Evolutionary conservation across 257 asterid genomes (phyloP), one percentile per base, ranked within the genome.

Genomic region (Lantana camara): DNA sequence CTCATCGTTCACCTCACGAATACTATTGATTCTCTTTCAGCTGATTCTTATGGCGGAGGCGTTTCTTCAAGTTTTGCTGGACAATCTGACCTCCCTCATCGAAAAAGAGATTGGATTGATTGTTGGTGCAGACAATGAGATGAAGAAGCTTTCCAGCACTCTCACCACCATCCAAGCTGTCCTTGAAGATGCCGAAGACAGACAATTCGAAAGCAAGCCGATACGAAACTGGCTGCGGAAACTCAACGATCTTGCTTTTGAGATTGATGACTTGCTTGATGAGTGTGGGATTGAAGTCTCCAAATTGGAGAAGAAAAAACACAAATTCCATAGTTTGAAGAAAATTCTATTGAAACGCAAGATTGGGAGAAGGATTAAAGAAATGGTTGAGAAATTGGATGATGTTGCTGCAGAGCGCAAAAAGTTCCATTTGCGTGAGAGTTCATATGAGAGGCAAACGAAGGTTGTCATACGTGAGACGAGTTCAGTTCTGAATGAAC

Each of bases 141-240:
- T 66, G 66, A 55, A 60, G 23, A 74, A 69, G 55, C 68, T 73
- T 2, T 57, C 75, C 30, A 65, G 71, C 62, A 56, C 11, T 23
- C 73, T 75, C 57, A 59, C 70, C 53, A 8, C 70, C 10, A 60
- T 69, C 66, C 73, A 69, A 16, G 51, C 64, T 0, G 73, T 65
- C 53, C 40, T 69, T 2, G 67, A 64, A 60, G 72, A 69, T 37
- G 76, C 70, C 3, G 57, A 65, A 21, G 49, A 42, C 11, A 51
- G 45, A 44, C 72, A 67, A 13, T 15, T 40, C 23, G 62, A 24
- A 7, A 40, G 46, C 63, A 53, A 42, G 21, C n/a, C 48, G 0
- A 44, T 66, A 14, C 64, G 37, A 55, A 49, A 46, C 9, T 46
- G 52, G 52, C 52, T 46, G 7, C 13, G 27, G 24, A 46, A 46